phyloP scores from a whole-genome alignment of 345 rosid genomes.

The Jatropha curcas region DNA sequence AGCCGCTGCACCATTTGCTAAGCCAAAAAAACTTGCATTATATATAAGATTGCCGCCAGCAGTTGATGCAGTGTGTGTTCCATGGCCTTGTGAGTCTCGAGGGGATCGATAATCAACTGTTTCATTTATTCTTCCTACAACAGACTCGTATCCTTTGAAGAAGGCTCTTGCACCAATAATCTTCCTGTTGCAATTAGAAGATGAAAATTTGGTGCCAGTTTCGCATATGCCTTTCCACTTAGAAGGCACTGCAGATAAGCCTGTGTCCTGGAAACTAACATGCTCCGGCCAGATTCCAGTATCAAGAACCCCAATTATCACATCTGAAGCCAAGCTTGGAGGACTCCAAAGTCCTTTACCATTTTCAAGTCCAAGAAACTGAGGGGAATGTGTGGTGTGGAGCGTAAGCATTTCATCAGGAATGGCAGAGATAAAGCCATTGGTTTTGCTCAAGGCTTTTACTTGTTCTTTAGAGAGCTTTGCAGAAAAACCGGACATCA shows the following conservation, averaged over 20 bases:
- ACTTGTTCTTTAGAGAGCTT: slow-evolving; percentile 56
- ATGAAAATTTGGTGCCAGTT: slow-evolving; percentile 57
- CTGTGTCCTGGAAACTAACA: slow-evolving; percentile 59
- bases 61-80: slow-evolving; percentile 86
- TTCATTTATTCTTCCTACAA: slow-evolving; percentile 45
- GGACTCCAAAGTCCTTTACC: slow-evolving; percentile 59
- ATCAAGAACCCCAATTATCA: slow-evolving; percentile 66
- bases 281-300: slow-evolving; percentile 87
- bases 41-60: slow-evolving; percentile 58
- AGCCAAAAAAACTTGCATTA: slow-evolving; percentile 49
- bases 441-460: slow-evolving; percentile 37
- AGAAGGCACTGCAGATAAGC: slow-evolving; percentile 54
- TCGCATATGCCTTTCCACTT: slow-evolving; percentile 79
- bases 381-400: slow-evolving; percentile 63
- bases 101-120: slow-evolving; percentile 62
- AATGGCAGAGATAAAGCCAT: slow-evolving; percentile 58
- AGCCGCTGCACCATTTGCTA: slow-evolving; percentile 57
- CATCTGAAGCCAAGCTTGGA: slow-evolving; percentile 46
- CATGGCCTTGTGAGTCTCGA: slow-evolving; percentile 74
- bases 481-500: slow-evolving; percentile 66
- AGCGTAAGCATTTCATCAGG: slow-evolving; percentile 58
- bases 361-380: slow-evolving; percentile 60
- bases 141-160: slow-evolving; percentile 58
- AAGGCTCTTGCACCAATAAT: slow-evolving; percentile 71
- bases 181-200: slow-evolving; percentile 63